Evolutionary conservation across 2,329 filamentous ascomycete species (phyloP).

Genomic region (Pseudocercospora cruenta): DNA sequence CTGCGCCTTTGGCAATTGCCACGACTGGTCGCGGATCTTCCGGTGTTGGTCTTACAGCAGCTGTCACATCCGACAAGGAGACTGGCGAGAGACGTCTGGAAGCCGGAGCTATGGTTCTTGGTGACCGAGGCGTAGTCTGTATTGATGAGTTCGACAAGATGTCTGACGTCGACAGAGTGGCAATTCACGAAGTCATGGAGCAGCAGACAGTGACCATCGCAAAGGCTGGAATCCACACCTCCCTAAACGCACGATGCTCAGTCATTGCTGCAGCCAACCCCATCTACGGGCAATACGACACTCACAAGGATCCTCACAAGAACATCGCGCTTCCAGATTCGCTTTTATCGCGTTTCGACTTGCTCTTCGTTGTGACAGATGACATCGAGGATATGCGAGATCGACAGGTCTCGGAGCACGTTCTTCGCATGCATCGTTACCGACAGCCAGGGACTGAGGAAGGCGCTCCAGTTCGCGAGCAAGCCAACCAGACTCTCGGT

Average conservation of each 20-base stretch:
- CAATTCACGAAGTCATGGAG: conserved; percentile 99
- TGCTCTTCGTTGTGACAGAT: conserved; percentile 95
- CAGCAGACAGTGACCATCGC: conserved; percentile 99
- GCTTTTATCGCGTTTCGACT: conserved; percentile 94
- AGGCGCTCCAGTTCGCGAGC: conserved; percentile 89
- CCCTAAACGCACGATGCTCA: conserved; percentile 92
- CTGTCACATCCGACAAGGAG: conserved; percentile 95
- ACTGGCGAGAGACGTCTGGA: conserved; percentile 93
- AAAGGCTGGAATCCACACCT: conserved; percentile 97
- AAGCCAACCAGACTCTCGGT: conserved; percentile 78
- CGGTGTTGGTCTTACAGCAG: conserved; percentile 94
- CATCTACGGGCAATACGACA: conserved; percentile 97
- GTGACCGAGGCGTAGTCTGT: conserved; percentile 93
- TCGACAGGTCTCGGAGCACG: conserved; percentile 90
- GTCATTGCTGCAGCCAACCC: conserved; percentile 96
- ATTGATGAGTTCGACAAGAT: conserved; percentile 99
- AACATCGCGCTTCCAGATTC: conserved; percentile 98
- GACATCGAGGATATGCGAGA: conserved; percentile 95
- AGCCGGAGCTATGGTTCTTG: conserved; percentile 98
- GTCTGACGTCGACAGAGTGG: conserved; percentile 96
- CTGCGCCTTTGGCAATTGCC: conserved; percentile 91
- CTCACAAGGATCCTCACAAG: conserved; percentile 97
- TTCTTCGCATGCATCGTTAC: conserved; percentile 95
- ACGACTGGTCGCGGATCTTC: conserved; percentile 94
- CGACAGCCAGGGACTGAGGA: conserved; percentile 91